A percentile compares a stretch with the other conserved stretches of the same genome.
Conservation (phyloP, 2,329 filamentous ascomycete genomes). For the Plenodomus tracheiphilus region DNA sequence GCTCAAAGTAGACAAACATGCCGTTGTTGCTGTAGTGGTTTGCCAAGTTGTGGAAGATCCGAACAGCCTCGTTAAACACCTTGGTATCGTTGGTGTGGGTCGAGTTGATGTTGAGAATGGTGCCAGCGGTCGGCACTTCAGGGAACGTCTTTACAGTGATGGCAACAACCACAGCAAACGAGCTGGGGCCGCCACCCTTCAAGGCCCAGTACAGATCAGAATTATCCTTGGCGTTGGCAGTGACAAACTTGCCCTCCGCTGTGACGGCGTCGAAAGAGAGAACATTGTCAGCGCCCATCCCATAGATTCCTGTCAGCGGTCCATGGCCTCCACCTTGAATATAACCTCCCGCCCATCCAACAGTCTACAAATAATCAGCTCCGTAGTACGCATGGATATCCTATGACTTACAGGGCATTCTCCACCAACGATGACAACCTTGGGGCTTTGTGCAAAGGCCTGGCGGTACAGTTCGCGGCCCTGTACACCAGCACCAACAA, state of each 20-base stretch:
- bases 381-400: neutral
- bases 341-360: constrained; percentile 49
- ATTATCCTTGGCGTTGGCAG: constrained; percentile 36
- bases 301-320: constrained; percentile 42
- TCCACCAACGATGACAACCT: constrained; percentile 42
- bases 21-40: constrained; percentile 39
- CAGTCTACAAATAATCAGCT: constrained; percentile 27
- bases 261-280: constrained; percentile 46
- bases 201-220: constrained; percentile 45
- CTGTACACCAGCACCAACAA: constrained; percentile 41
- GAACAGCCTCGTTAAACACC: constrained; percentile 33
- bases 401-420: constrained; percentile 36
- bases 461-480: constrained; percentile 37
- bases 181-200: constrained; percentile 38
- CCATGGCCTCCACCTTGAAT: constrained; percentile 51
- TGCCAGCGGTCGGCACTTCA: constrained; percentile 37
- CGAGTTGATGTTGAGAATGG: constrained; percentile 41
- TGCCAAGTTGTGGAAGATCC: constrained; percentile 39
- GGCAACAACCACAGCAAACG: constrained; percentile 36
- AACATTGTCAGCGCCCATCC: constrained; percentile 45
- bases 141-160: constrained; percentile 42
- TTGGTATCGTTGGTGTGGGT: constrained; percentile 39
- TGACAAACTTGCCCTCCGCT: constrained; percentile 41
- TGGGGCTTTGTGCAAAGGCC: constrained; percentile 33
- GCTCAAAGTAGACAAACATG: constrained; percentile 44